These are phyloP conservation scores for Spathaspora girioi DNA, from an alignment of 805 yeast genomes.

Conservation along the genomic window DNA sequence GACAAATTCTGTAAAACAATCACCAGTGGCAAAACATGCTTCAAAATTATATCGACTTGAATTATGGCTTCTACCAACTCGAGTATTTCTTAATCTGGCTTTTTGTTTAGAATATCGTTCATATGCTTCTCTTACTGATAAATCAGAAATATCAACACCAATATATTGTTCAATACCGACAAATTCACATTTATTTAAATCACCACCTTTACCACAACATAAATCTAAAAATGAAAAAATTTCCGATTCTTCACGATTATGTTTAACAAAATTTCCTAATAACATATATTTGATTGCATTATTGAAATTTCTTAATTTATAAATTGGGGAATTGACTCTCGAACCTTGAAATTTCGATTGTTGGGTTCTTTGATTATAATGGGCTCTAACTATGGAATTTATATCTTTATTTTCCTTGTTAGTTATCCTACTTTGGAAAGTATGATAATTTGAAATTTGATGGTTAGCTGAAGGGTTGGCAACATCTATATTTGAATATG, in stretches of 20 bases:
- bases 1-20: constrained; percentile 72
- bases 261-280: constrained; percentile 61
- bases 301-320: constrained; percentile 82
- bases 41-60: constrained; percentile 58
- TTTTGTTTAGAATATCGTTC: constrained; percentile 61
- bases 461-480: constrained; percentile 19
- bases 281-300: constrained; percentile 87
- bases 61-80: constrained; percentile 17
- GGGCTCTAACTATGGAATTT: constrained; percentile 71
- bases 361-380: constrained; percentile 81
- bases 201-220: constrained; percentile 99
- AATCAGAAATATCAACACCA: constrained; percentile 90
- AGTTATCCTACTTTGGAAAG: constrained; percentile 35
- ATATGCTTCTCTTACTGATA: constrained; percentile 80
- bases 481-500: constrained; percentile 18
- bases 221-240: constrained; percentile 64
- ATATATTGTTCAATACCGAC: constrained; percentile 71
- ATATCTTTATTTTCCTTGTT: constrained; percentile 38
- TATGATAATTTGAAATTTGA: constrained; percentile 22
- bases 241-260: constrained; percentile 16
- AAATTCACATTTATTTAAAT: constrained; percentile 81
- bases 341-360: constrained; percentile 55
- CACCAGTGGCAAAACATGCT: constrained; percentile 87
- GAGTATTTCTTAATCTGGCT: constrained; percentile 30
- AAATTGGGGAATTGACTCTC: constrained; percentile 77